Evolutionary conservation across 331 rosid species (phyloP), one percentile per base, ranked within the genome.

Genomic region (Ulmus americana): DNA sequence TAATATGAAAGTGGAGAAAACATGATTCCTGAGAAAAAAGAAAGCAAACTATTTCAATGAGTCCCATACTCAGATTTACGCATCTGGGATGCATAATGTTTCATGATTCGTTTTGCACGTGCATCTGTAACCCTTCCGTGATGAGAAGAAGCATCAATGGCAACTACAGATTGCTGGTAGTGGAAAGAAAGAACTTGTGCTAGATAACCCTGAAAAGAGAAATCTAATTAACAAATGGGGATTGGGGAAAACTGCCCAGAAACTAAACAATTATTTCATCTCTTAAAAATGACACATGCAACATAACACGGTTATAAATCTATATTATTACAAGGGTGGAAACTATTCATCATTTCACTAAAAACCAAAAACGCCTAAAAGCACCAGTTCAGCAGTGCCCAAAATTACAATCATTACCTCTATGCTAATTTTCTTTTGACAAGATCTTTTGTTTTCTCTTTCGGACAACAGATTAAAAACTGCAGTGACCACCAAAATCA

Each of bases 171-270:
- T 63, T 82, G 90, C 55, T 82, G 91, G 76, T 82, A 89, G 61
- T 89, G 94, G 74, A 92, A 86, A 45, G 91, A 84, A 39, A 92
- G 95, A 47, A 83, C 95, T 76, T 92, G 97, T 53, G 96, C 90
- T 75, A 92, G 94, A 82, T 92, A 92, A 57, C 98, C 98, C 97
- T 91, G 71, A 64, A 61, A 80, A 67, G 14, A 70, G 51, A 45
- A 64, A 28, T 22, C 11, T 60, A 49, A 73, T 39, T 46, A 39
- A 10, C 51, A 40, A 70, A 10, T 63, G 35, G 35, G 28, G 49
- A 59, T 54, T 48, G 46, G 52, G 61, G 51, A 9, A 10, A 46
- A 9, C n/a, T 46, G 51, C 10, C 10, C 13, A 10, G 14, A 4
- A 10, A 46, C 51, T 46, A 46, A 7, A n/a, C 0, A 46, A 46